Base-by-base conservation (phyloP, 2,329 filamentous ascomycete species). In the Colletotrichum acutatum region DNA sequence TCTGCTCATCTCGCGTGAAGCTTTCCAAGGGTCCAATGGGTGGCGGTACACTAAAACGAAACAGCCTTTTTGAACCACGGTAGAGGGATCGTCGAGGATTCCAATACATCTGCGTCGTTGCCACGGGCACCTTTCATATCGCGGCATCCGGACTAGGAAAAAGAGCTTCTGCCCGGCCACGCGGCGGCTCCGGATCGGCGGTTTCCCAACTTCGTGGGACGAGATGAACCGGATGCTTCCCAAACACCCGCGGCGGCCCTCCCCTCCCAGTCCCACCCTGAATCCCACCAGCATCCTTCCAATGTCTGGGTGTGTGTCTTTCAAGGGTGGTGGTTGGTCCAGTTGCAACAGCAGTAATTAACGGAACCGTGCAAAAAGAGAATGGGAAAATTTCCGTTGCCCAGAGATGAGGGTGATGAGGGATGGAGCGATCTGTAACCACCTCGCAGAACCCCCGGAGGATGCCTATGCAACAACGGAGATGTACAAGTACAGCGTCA, bases 171-270 rank as follows among this genome's bases (percentile, higher is more conserved):
- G 53, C 28, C 46, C 63, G 63, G 66, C 64, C 64, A 46, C 64
- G 46, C 66, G 65, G 69, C 65, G 69, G 69, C 65, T 72, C 65
- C 69, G 59, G 66, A 72, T 72, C 66, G 60, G 46, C 70, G 66
- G 70, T 64, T 42, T 49, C 42, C 70, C 70, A 72, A 46, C 54
- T 64, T 72, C 54, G 66, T 60, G 70, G 70, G 42, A 72, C 34
- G 49, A 60, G 60, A 72, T 60, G 60, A 42, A 46, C 66, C 42
- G 46, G 61, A 49, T 49, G 42, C 42, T 49, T 49, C 42, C 42
- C 19, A 49, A 19, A 14, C 37, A 42, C 14, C 37, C 37, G 37
- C 16, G 37, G 37, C 37, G 37, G 16, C 14, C 37, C 16, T 42
- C 37, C 6, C 37, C 11, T 12, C 32, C 32, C 32, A 34, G 32